phyloP scores from a whole-genome alignment of 2,329 filamentous ascomycete genomes.

The Stemphylium lycopersici region DNA sequence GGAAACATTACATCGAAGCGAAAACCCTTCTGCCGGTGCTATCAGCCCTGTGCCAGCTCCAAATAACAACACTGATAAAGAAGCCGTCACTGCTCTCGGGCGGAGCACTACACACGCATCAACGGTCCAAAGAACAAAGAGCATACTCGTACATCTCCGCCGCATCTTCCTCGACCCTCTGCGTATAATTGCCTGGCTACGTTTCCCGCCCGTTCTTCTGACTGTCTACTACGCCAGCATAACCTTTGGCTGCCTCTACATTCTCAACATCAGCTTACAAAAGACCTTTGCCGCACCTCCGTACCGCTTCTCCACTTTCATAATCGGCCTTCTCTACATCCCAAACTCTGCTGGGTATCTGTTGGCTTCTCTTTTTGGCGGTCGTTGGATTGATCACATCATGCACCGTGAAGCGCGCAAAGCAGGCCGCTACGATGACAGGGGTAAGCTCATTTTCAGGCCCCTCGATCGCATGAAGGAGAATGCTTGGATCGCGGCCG shows the following conservation, averaged over 20 bases:
- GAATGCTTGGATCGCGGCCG: conserved; percentile 48
- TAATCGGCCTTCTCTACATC: conserved; percentile 49
- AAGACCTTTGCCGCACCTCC: conserved; percentile 41
- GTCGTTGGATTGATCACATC: conserved; percentile 50
- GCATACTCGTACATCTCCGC: conserved; percentile 32
- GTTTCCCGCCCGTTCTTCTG: conserved; percentile 46
- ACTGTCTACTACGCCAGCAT: conserved; percentile 51
- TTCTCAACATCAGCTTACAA: conserved; percentile 50
- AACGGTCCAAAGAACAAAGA: conserved; percentile 41
- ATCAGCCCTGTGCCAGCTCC: background rate
- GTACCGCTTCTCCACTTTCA: conserved; percentile 46
- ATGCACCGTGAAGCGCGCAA: conserved; percentile 49
- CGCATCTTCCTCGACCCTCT: conserved; percentile 50
- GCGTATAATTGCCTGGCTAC: conserved; percentile 47
- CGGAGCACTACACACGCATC: conserved; percentile 44
- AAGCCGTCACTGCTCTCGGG: conserved; percentile 23
- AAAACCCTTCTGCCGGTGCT: conserved; percentile 12
- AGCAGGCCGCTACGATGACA: conserved; percentile 44
- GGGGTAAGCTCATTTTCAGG: conserved; percentile 43
- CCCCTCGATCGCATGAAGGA: conserved; percentile 51
- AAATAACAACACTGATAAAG: conserved; percentile 12
- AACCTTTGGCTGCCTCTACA: conserved; percentile 48
- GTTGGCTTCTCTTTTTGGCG: conserved; percentile 43
- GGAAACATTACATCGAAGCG: conserved; percentile 36
- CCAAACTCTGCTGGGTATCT: conserved; percentile 47